phyloP scores from a whole-genome alignment of 2,329 filamentous ascomycete species.

The Claviceps citrina region DNA sequence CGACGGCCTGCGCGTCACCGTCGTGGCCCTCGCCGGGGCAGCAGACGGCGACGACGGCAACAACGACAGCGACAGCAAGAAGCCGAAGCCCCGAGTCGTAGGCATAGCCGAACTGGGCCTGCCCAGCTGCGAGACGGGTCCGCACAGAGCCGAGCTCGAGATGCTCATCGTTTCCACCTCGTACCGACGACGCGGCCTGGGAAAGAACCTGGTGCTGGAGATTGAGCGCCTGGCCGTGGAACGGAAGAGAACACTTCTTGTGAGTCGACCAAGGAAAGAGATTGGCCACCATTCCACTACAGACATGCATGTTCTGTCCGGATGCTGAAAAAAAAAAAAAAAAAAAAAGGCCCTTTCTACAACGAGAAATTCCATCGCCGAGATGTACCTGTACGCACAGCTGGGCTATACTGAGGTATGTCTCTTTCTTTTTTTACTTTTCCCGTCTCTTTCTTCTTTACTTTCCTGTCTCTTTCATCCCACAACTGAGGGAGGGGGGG shows the following conservation, averaged over 20 bases:
- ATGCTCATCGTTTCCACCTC: slow-evolving; percentile 7
- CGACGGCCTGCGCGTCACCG: slow-evolving; percentile 2
- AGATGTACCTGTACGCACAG: slow-evolving; percentile 6
- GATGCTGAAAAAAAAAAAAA: not conserved
- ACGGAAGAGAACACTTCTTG: slow-evolving; percentile 4
- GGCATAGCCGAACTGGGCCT: slow-evolving; percentile 6
- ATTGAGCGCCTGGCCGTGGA: slow-evolving; percentile 5
- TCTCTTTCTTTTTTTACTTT: too few species aligned
- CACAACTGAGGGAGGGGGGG: too few species aligned
- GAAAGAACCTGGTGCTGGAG: slow-evolving; percentile 1
- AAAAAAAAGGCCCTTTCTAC: slow-evolving; percentile 1
- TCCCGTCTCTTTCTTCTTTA: too few species aligned
- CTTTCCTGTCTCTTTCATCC: too few species aligned
- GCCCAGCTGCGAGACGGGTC: slow-evolving; percentile 6
- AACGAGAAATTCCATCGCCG: slow-evolving; percentile 5
- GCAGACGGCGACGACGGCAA: not conserved
- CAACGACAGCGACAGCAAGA: not conserved
- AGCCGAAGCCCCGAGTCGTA: not conserved
- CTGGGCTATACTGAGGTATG: slow-evolving; percentile 5
- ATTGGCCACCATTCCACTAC: too few species aligned
- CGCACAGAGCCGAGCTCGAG: slow-evolving; percentile 7
- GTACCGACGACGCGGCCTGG: slow-evolving; percentile 4
- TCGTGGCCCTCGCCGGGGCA: slow-evolving; percentile 1
- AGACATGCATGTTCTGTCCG: too few species aligned
- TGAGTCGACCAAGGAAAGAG: not conserved